Base-by-base conservation (phyloP, 73 alveolate species). In the Paramecium tetraurelia region DNA sequence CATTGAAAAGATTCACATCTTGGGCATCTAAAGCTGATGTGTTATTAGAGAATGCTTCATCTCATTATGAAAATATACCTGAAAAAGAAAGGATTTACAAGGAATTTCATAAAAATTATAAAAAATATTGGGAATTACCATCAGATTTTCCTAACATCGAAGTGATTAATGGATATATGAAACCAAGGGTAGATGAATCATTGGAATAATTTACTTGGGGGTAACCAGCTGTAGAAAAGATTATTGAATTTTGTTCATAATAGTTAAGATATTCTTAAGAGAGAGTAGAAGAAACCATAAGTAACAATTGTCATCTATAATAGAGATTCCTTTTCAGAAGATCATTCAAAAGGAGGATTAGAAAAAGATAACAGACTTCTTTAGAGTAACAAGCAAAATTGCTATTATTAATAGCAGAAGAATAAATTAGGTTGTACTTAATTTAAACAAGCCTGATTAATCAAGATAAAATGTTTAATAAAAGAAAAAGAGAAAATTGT, bases 111-210 rank as follows among this genome's bases (percentile, higher is more conserved):
- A 92, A 85, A 86, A 95, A 95, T 22, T 92, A 89, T 77, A 92
- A 93, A 29, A 95, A 87, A 69, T 95, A 94, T 71, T 95, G 98
- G 98, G 98, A 95, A 85, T 84, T 95, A 58, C 98, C 98, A 10
- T 29, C 58, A 7, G 96, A 95, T 21, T 95, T 95, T 84, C 98
- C 98, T 3, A 76, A 68, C 14, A 35, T 41, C 5, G 94, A 87
- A 33, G 97, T 95, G 8, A 72, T 93, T 8, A 33, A 92, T 10
- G 97, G 95, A 3, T 95, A 95, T 58, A n/a, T 20, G 16, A 86
- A 87, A 12, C 98, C 98, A 3, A 31, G 70, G 10, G 92, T 95
- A 16, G 97, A 94, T 38, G 68, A 43, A 11, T 85, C 95, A 8
- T 90, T 92, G 31, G 96, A 94, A 57, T 36, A 35, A 58, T 92